These are phyloP conservation scores for Gymnopilus junonius DNA, from an alignment of 768 basidiomycete species.

Conservation along the genomic window DNA sequence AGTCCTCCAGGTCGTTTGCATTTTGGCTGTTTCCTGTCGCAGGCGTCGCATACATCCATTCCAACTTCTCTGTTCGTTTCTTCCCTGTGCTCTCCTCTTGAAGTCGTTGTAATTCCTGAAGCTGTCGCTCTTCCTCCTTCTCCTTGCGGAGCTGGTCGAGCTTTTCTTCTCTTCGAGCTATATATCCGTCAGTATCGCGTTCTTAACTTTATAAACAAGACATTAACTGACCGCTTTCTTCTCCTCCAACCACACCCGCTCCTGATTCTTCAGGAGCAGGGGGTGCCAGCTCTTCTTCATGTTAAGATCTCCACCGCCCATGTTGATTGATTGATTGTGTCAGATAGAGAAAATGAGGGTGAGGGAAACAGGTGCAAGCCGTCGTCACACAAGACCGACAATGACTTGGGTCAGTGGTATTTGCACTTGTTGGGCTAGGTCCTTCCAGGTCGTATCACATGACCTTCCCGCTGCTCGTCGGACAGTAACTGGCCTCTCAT, in stretches of 20 bases:
- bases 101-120: conserved; percentile 93
- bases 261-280: conserved; percentile 97
- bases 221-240: conserved; percentile 81
- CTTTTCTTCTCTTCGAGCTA: conserved; percentile 99
- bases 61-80: conserved; percentile 91
- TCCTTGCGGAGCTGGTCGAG: conserved; percentile 96
- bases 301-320: conserved; percentile 98
- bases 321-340: conserved; percentile 52
- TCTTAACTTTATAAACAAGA: not conserved
- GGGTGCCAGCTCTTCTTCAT: conserved; percentile 99
- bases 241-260: conserved; percentile 99
- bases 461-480: no score
- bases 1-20: conserved; percentile 93
- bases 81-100: conserved; percentile 96
- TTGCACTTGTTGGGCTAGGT: conserved; percentile 4
- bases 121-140: conserved; percentile 94
- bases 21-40: conserved; percentile 88
- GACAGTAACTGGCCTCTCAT: not conserved
- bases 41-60: conserved; percentile 99
- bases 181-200: conserved; percentile 8
- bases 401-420: not conserved
- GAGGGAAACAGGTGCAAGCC: not conserved
- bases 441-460: not conserved
- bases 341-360: not conserved
- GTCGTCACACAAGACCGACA: not conserved